These are phyloP conservation scores for Cupressus sempervirens DNA, from an alignment of 75 land plant genomes.

Conservation along the genomic window DNA sequence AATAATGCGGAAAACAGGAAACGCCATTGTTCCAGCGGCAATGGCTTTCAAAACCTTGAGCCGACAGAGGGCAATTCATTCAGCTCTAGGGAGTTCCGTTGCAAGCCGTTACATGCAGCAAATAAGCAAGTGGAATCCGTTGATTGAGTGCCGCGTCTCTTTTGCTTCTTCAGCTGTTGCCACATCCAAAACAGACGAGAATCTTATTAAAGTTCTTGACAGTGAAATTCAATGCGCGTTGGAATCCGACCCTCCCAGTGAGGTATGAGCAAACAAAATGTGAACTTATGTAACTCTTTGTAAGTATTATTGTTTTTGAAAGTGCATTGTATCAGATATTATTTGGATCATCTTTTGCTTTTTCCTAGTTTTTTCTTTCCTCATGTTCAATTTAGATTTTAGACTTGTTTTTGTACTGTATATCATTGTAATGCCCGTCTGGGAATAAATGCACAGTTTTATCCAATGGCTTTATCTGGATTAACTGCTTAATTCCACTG, in stretches of 20 bases:
- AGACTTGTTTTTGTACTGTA: no score
- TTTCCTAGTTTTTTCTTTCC: no score
- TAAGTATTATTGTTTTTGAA: background rate
- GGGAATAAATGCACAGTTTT: no score
- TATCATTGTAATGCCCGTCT: no score
- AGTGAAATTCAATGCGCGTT: constrained; percentile 31
- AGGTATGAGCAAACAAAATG: constrained; percentile 10
- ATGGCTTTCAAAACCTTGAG: background rate
- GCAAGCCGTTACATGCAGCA: background rate
- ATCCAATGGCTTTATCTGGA: no score
- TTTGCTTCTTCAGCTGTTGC: constrained; percentile 11
- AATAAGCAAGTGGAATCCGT: background rate
- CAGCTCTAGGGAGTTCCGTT: background rate
- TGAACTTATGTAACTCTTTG: background rate
- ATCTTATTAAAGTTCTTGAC: constrained; percentile 27
- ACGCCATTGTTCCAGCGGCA: constrained; percentile 12
- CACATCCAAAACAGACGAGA: constrained; percentile 19
- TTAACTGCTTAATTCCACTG: no score
- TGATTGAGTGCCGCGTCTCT: background rate
- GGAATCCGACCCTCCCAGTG: constrained; percentile 23
- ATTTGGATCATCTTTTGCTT: no score
- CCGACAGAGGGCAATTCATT: background rate
- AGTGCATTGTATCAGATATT: no score
- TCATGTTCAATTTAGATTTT: no score
- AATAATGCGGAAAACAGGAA: constrained; percentile 16